Percentiles rank a stretch among this genome's conserved stretches.
These are phyloP conservation scores for Lichtheimia ramosa DNA, from an alignment of 371 early-diverging fungal species.

Conservation along the genomic window DNA sequence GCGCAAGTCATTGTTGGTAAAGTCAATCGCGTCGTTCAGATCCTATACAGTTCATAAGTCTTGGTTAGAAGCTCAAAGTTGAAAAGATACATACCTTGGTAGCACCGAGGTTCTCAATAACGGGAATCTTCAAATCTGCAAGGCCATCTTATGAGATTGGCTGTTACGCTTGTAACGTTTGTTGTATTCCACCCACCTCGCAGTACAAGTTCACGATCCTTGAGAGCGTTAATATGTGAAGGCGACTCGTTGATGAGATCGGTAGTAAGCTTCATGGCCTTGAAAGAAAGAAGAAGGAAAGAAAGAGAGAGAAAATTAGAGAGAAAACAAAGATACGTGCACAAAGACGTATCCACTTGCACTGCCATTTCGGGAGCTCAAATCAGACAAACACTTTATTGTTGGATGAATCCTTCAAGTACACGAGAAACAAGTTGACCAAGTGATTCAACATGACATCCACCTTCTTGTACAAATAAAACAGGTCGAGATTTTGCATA, in stretches of 20 bases:
- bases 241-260: conserved; percentile 73
- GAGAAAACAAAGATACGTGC: too few species aligned
- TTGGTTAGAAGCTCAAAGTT: not conserved
- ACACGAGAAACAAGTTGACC: conserved; percentile 62
- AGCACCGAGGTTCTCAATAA: conserved; percentile 92
- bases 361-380: not conserved
- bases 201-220: conserved; percentile 88
- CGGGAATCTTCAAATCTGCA: conserved; percentile 81
- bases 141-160: not conserved
- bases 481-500: conserved; percentile 46
- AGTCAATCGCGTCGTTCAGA: conserved; percentile 89
- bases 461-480: conserved; percentile 77
- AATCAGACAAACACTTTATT: not conserved
- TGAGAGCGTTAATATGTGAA: conserved; percentile 80
- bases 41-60: conserved; percentile 56
- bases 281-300: not conserved
- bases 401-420: conserved; percentile 46
- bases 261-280: conserved; percentile 77
- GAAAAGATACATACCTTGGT: conserved; percentile 72
- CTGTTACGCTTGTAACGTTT: conserved; percentile 5
- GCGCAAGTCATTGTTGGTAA: conserved; percentile 90
- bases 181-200: conserved; percentile 55
- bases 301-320: not conserved
- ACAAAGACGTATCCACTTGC: too few species aligned
- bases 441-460: conserved; percentile 59